Conservation (phyloP, 2,329 filamentous ascomycete species). For the Ophiocordyceps sinensis region DNA sequence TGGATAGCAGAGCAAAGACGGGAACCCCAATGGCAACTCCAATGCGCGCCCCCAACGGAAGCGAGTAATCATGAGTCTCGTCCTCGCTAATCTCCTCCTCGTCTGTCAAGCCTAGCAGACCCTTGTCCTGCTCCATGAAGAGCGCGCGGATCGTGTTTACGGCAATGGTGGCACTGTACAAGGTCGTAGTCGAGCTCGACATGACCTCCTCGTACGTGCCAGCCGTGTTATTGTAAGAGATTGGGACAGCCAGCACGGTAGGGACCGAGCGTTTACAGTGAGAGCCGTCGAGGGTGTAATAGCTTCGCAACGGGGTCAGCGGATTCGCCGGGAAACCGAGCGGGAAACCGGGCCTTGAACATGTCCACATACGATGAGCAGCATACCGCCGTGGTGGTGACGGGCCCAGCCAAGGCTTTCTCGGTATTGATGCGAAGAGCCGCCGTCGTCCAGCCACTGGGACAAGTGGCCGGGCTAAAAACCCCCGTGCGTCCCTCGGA, state of each 20-base stretch:
- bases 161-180: conserved; percentile 21
- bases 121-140: conserved; percentile 21
- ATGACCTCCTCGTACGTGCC: conserved; percentile 19
- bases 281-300: conserved; percentile 18
- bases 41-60: conserved; percentile 18
- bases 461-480: conserved; percentile 25
- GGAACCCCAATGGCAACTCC: conserved; percentile 20
- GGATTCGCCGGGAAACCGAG: background rate
- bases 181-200: conserved; percentile 20
- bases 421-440: conserved; percentile 16
- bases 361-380: conserved; percentile 23
- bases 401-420: conserved; percentile 10
- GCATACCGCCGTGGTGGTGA: conserved; percentile 24
- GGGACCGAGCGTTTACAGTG: conserved; percentile 20
- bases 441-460: conserved; percentile 24
- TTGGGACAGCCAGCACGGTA: conserved; percentile 21
- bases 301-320: conserved; percentile 12
- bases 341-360: background rate
- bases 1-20: conserved; percentile 13
- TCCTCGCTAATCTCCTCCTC: conserved; percentile 14
- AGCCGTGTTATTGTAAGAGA: conserved; percentile 20
- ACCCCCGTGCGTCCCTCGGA: conserved; percentile 19
- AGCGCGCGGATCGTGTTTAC: conserved; percentile 22
- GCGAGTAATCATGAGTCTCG: conserved; percentile 3
- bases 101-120: conserved; percentile 17